Evolutionary conservation across 176 grass and related monocot species (phyloP), one percentile per base, ranked within the genome.

Genomic region (Zoysia japonica): DNA sequence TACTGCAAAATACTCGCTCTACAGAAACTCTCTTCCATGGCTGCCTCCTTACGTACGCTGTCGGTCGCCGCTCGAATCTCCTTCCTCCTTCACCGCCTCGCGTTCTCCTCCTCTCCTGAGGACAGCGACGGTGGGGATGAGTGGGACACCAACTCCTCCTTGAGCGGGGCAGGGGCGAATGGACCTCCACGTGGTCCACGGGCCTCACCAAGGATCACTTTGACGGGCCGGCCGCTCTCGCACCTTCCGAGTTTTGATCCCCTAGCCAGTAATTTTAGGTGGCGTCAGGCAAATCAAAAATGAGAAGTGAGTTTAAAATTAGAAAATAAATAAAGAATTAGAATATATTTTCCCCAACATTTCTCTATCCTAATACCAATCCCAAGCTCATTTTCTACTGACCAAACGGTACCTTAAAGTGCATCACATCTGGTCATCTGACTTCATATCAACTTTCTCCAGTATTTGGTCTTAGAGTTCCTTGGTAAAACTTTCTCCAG

Each of bases 151-250:
- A 85, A 80, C 67, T 67, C 90, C 17, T 49, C 67, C 1, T 15
- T 57, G 8, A 45, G 73, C 10, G 70, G 44, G 76, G 71, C 6
- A 61, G 77, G 50, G 78, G 85, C 57, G 92, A 91, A 28, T 99
- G 96, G 96, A 80, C 73, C 47, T 87, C 92, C 42, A 82, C 92
- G 38, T 99, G 96, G 96, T 96, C 92, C 48, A 86, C 92, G 9
- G 96, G 96, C 20, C 64, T 89, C 78, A 93, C 96, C 44, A 95
- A 86, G 92, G 96, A 94, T 20, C 96, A 99, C 78, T 95, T 99
- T 76, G 92, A 99, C 35, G 96, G 96, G 83, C 19, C 85, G 62
- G 42, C 76, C 48, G 0, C 61, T 56, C 28, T 17, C 73, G 2
- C 55, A 1, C 55, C 47, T 13, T 79, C 84, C n/a, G 43, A 28